These are phyloP conservation scores for Pichia sp. DNA, from an alignment of 1,139 yeast genomes.

Conservation along the genomic window DNA sequence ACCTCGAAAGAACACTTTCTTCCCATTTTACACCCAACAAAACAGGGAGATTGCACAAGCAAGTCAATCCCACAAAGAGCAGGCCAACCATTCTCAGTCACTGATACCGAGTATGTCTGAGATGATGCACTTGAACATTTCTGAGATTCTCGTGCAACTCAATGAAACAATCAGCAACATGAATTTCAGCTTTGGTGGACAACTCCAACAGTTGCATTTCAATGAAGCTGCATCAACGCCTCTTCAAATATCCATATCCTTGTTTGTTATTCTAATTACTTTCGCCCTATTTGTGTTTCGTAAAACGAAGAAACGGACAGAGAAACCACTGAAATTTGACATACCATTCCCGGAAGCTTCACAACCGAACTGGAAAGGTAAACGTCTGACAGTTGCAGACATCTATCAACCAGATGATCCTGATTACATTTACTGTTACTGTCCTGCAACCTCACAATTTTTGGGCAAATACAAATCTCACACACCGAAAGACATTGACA, in stretches of 20 bases:
- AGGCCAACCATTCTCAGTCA: neutral
- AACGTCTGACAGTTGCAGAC: conserved; percentile 56
- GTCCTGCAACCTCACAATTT: conserved; percentile 94
- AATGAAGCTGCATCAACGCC: conserved; percentile 12
- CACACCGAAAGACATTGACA: conserved; percentile 62
- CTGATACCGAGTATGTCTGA: neutral
- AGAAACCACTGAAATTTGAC: conserved; percentile 40
- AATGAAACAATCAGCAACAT: conserved; percentile 5
- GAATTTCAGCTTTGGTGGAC: conserved; percentile 6
- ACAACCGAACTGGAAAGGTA: conserved; percentile 89
- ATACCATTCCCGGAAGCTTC: conserved; percentile 75
- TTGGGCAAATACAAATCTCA: conserved; percentile 67
- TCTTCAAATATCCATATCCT: conserved; percentile 24
- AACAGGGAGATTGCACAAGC: too few relatives aligned
- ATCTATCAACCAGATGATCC: conserved; percentile 54
- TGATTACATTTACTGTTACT: conserved; percentile 66
- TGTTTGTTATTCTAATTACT: conserved; percentile 20
- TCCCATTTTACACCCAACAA: too few relatives aligned
- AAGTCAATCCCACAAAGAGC: too few relatives aligned
- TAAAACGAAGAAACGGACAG: conserved; percentile 24
- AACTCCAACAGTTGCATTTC: conserved; percentile 4
- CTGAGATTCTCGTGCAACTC: conserved; percentile 8
- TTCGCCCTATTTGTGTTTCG: conserved; percentile 18
- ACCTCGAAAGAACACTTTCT: too few relatives aligned
- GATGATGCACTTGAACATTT: conserved; percentile 6